These are phyloP conservation scores for Leucocoprinus leucothites DNA, from an alignment of 768 basidiomycete species.

Conservation along the genomic window DNA sequence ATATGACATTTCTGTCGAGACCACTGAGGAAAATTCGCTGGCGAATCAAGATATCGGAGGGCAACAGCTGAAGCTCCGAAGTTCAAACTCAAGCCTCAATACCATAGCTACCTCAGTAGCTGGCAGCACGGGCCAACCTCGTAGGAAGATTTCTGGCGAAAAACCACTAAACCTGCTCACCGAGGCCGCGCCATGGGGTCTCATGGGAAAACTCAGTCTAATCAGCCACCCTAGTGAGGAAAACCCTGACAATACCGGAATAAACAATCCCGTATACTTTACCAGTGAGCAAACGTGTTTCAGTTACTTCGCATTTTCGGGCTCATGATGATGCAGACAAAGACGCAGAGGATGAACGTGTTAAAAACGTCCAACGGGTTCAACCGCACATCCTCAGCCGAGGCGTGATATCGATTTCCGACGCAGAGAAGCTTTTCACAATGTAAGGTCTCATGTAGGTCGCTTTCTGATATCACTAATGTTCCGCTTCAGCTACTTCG, in stretches of 20 bases:
- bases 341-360: slow-evolving; percentile 19
- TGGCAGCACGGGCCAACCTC: slow-evolving; percentile 21
- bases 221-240: slow-evolving; percentile 34
- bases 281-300: slow-evolving; percentile 46
- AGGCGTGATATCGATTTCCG: slow-evolving; percentile 57
- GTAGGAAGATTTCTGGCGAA: slow-evolving; percentile 38
- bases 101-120: slow-evolving; percentile 27
- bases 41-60: background rate
- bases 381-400: slow-evolving; percentile 64
- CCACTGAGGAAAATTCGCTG: slow-evolving; percentile 31
- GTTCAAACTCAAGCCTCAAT: slow-evolving; percentile 37
- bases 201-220: slow-evolving; percentile 66
- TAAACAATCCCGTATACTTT: slow-evolving; percentile 70
- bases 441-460: slow-evolving; percentile 42
- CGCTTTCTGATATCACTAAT: slow-evolving; percentile 10
- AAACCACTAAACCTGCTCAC: slow-evolving; percentile 59
- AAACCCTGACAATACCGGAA: slow-evolving; percentile 48
- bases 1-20: slow-evolving; percentile 41
- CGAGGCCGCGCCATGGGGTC: slow-evolving; percentile 66
- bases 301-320: background rate
- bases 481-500: slow-evolving; percentile 54
- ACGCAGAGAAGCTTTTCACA: slow-evolving; percentile 70
- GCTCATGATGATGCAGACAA: background rate
- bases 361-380: slow-evolving; percentile 40
- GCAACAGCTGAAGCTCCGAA: slow-evolving; percentile 30